phyloP scores from a whole-genome alignment of 371 early-diverging fungal genomes.

The Mucor mucedo region DNA sequence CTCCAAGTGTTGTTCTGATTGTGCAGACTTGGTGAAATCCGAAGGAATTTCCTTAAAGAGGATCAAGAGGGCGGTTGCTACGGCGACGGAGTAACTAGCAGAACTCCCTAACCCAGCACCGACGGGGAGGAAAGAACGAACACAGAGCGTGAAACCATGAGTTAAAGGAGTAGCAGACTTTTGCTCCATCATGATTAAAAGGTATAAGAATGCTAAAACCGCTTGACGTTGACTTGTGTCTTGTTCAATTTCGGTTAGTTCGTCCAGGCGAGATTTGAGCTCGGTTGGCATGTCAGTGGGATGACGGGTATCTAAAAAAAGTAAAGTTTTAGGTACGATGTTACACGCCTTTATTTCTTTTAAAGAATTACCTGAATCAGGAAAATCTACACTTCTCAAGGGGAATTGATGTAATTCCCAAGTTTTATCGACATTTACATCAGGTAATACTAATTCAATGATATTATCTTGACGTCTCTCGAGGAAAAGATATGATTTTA shows the following conservation, averaged over 20 bases:
- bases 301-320: conserved; percentile 37
- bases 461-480: conserved; percentile 46
- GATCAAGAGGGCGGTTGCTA: conserved; percentile 79
- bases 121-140: conserved; percentile 87
- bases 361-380: conserved; percentile 24
- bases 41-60: conserved; percentile 43
- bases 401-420: conserved; percentile 51
- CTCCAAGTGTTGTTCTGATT: conserved; percentile 31
- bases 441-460: conserved; percentile 56
- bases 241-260: conserved; percentile 13
- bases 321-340: too few relatives aligned
- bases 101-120: conserved; percentile 97
- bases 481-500: conserved; percentile 66
- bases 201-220: conserved; percentile 50
- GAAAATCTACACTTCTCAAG: conserved; percentile 14
- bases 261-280: conserved; percentile 23
- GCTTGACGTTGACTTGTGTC: conserved; percentile 40
- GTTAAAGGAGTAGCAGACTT: conserved; percentile 17
- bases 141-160: conserved; percentile 62
- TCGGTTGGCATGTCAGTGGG: conserved; percentile 43
- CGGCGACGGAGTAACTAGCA: conserved; percentile 85
- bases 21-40: conserved; percentile 22
- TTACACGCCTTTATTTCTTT: not conserved
- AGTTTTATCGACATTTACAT: conserved; percentile 49
- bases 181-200: conserved; percentile 34